These are phyloP conservation scores for Chaetoscypha palmicola DNA, from an alignment of 2,329 filamentous ascomycete genomes.

Conservation along the genomic window DNA sequence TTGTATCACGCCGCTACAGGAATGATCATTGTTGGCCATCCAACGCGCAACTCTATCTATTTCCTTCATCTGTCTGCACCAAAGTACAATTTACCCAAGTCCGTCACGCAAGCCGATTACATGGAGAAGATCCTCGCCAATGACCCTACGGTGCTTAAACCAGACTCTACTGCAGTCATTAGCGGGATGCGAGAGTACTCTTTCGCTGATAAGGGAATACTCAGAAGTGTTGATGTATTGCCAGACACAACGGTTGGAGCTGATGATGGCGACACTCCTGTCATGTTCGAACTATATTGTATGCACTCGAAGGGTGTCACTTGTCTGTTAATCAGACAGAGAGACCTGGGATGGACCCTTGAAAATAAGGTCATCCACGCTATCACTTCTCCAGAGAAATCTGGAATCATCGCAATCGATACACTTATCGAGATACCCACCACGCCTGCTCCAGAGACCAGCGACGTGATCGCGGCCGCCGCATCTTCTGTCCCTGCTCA, in stretches of 20 bases:
- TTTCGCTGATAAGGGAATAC: slow-evolving; percentile 74
- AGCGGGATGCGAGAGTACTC: slow-evolving; percentile 95
- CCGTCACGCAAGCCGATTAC: slow-evolving; percentile 81
- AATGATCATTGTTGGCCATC: slow-evolving; percentile 91
- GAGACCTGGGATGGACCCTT: slow-evolving; percentile 83
- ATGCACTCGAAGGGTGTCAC: slow-evolving; percentile 98
- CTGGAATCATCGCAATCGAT: slow-evolving; percentile 66
- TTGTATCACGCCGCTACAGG: slow-evolving; percentile 87
- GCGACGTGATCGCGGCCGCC: slow-evolving; percentile 11
- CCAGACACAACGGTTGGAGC: slow-evolving; percentile 59
- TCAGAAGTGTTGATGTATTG: slow-evolving; percentile 87
- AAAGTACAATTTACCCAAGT: slow-evolving; percentile 72
- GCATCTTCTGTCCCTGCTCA: slow-evolving; percentile 21
- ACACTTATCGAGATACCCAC: slow-evolving; percentile 45
- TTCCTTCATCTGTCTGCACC: slow-evolving; percentile 93
- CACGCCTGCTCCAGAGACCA: slow-evolving; percentile 14
- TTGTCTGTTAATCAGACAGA: slow-evolving; percentile 75
- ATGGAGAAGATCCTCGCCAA: slow-evolving; percentile 69
- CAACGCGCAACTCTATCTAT: slow-evolving; percentile 94
- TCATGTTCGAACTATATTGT: slow-evolving; percentile 88
- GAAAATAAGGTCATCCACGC: slow-evolving; percentile 81
- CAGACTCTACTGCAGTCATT: slow-evolving; percentile 94
- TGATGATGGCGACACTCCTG: slow-evolving; percentile 56
- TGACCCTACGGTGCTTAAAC: slow-evolving; percentile 67
- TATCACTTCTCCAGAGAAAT: slow-evolving; percentile 62